phyloP scores from a whole-genome alignment of 2,329 filamentous ascomycete genomes.

The Penicillium expansum region DNA sequence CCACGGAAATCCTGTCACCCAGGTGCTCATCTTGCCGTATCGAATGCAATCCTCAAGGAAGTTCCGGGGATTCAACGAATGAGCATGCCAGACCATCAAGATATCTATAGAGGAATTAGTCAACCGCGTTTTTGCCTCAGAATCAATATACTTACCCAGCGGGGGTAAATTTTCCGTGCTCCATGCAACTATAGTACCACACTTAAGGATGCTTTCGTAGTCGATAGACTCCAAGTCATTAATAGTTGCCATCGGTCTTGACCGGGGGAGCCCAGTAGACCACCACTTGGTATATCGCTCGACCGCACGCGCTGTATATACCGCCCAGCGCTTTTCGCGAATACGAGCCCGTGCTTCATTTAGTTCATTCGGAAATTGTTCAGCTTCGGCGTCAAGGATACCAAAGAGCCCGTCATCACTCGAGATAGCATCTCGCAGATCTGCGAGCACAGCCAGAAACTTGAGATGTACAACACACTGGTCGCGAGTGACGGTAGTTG shows the following conservation, averaged over 20 bases:
- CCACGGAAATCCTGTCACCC: conserved; percentile 24
- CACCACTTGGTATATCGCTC: conserved; percentile 66
- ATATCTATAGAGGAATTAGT: conserved; percentile 17
- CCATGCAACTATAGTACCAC: conserved; percentile 15
- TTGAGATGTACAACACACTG: conserved; percentile 72
- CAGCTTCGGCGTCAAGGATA: conserved; percentile 52
- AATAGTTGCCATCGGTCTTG: conserved; percentile 11
- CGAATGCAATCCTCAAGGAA: conserved; percentile 26
- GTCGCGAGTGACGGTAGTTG: conserved; percentile 42
- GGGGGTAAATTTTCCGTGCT: conserved; percentile 18
- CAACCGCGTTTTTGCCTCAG: background rate
- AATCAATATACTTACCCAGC: conserved; percentile 15
- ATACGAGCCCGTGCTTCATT: conserved; percentile 52
- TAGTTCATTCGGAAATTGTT: conserved; percentile 34
- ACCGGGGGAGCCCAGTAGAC: conserved; percentile 17
- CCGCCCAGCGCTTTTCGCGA: conserved; percentile 67
- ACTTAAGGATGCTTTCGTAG: conserved; percentile 16
- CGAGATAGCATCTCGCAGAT: conserved; percentile 64
- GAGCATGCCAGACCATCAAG: conserved; percentile 27
- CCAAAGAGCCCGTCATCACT: conserved; percentile 66
- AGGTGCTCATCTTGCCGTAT: conserved; percentile 23
- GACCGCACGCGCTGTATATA: conserved; percentile 66
- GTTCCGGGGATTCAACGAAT: conserved; percentile 23
- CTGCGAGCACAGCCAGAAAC: conserved; percentile 65
- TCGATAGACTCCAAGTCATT: conserved; percentile 2